Evolutionary conservation across 2,329 filamentous ascomycete genomes (phyloP).

Genomic region (Macrophomina pseudophaseolina): DNA sequence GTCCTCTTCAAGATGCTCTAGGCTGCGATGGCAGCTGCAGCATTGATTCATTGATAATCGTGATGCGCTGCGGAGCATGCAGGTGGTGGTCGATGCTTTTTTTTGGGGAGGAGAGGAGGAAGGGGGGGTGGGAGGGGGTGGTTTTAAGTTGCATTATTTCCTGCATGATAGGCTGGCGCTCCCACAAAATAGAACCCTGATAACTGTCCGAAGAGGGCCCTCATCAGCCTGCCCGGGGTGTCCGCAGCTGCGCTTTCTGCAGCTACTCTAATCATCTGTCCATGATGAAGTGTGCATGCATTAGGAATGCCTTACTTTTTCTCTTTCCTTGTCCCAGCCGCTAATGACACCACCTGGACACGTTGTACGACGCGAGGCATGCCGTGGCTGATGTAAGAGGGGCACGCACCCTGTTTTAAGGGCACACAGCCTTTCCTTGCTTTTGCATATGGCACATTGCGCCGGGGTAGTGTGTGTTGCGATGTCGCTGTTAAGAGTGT

Average conservation of each 20-base stretch:
- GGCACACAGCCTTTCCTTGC: not conserved
- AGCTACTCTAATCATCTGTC: not conserved
- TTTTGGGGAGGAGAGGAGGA: no score
- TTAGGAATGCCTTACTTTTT: not conserved
- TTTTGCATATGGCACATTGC: not conserved
- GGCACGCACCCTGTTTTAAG: slow-evolving; percentile 8
- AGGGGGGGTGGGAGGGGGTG: no score
- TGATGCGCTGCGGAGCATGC: slow-evolving; percentile 10
- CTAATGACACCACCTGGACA: slow-evolving; percentile 7
- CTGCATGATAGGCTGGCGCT: slow-evolving; percentile 5
- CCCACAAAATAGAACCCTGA: not conserved
- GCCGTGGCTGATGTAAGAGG: slow-evolving; percentile 16
- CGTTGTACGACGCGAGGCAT: slow-evolving; percentile 8
- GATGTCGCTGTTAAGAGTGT: no score
- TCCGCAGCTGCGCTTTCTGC: not conserved
- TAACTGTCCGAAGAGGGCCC: not conserved
- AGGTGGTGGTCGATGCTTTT: slow-evolving; percentile 10
- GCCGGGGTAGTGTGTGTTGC: not conserved
- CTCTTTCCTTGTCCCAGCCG: slow-evolving; percentile 3
- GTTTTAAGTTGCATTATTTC: not conserved
- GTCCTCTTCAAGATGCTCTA: not conserved
- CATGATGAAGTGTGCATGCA: not conserved
- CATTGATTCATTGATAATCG: not conserved
- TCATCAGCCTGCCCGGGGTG: not conserved
- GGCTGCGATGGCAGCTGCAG: not conserved